Conservation (phyloP, 164 flowering plant species). For the Dillenia suffruticosa region DNA sequence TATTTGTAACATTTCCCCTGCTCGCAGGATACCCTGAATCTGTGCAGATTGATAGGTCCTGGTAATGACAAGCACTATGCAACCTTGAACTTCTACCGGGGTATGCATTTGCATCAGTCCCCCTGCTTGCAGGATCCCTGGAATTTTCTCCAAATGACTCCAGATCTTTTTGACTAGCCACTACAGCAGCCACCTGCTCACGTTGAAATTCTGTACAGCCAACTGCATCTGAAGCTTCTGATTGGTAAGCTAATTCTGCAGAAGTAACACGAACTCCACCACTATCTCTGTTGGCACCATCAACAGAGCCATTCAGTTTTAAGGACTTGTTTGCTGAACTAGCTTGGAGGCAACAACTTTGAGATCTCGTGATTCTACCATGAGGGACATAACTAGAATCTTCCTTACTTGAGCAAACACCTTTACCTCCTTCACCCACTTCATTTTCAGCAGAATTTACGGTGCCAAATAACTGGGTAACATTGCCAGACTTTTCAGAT, state of each 20-base stretch:
- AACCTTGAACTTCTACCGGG: not conserved
- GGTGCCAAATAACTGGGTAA: too few species aligned
- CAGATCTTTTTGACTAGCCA: too few species aligned
- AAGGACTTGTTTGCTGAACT: slow-evolving; percentile 3
- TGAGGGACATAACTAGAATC: not conserved
- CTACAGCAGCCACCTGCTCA: too few species aligned
- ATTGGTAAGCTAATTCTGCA: too few species aligned
- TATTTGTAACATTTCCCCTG: slow-evolving; percentile 2
- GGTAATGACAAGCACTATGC: too few species aligned
- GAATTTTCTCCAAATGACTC: not conserved
- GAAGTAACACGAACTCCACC: slow-evolving; percentile 1
- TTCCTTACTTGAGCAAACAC: slow-evolving; percentile 8
- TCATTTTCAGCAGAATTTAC: not conserved
- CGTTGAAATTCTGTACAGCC: too few species aligned
- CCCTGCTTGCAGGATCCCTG: not conserved
- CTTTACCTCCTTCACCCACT: slow-evolving; percentile 2
- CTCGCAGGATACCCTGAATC: not conserved
- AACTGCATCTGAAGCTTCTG: too few species aligned
- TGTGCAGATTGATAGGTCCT: too few species aligned
- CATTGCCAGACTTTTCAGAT: too few species aligned
- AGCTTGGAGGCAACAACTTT: slow-evolving; percentile 9
- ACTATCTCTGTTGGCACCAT: slow-evolving; percentile 5
- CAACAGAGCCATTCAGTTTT: slow-evolving; percentile 9
- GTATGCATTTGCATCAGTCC: not conserved
- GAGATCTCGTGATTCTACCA: slow-evolving; percentile 17